These are phyloP conservation scores for Trichoderma pleuroti DNA, from an alignment of 2,329 filamentous ascomycete species.

Conservation along the genomic window DNA sequence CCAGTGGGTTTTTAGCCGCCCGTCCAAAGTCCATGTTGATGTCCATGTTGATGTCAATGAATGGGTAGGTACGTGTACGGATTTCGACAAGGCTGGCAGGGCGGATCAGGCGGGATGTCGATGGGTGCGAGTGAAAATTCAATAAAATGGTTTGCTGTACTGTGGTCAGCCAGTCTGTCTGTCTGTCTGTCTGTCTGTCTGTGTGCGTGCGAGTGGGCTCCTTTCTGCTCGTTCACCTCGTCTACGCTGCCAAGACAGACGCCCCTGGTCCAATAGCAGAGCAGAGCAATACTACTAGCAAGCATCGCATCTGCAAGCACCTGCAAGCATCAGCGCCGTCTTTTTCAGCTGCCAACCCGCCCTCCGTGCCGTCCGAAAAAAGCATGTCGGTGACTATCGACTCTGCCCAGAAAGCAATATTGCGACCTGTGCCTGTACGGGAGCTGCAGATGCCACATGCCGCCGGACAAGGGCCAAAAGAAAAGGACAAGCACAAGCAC, in stretches of 20 bases:
- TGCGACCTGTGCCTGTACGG: slow-evolving; percentile 7
- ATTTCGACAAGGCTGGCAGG: background rate
- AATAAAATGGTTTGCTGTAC: background rate
- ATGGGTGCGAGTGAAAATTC: background rate
- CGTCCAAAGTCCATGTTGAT: background rate
- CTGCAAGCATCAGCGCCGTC: background rate
- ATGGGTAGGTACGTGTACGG: too few relatives aligned
- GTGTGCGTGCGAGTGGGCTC: slow-evolving; percentile 5
- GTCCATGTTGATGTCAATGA: background rate
- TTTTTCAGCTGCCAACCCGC: slow-evolving; percentile 13
- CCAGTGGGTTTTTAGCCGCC: background rate
- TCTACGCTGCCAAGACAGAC: slow-evolving; percentile 1
- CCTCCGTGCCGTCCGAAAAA: background rate
- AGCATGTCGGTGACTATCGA: background rate
- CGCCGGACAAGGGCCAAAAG: background rate
- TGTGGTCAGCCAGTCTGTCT: background rate
- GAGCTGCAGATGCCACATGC: background rate
- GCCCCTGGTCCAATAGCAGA: background rate
- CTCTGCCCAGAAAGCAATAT: slow-evolving; percentile 8
- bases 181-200: background rate
- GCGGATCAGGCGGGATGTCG: background rate
- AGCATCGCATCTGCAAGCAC: background rate
- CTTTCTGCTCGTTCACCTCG: background rate
- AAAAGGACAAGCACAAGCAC: background rate
- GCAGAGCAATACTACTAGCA: background rate